Evolutionary conservation across 805 yeast genomes (phyloP), one percentile per base, ranked within the genome.

Genomic region (Yamadazyma akitaensis): DNA sequence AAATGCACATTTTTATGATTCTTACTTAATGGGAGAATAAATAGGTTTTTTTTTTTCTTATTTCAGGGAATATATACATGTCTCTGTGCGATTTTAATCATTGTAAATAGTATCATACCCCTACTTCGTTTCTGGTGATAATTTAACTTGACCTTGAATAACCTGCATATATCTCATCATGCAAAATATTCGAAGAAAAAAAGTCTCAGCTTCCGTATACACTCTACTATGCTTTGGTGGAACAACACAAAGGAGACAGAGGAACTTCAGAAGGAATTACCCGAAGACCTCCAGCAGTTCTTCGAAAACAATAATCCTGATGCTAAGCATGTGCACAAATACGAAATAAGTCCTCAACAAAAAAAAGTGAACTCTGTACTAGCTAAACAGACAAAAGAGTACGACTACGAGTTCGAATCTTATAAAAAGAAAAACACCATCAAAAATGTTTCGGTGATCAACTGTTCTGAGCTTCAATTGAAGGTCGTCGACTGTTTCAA

Each of bases 391-490:
- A 43, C 59, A 28, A 51, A 55, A 5, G 42, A 43, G 5, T 64
- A 62, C 50, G 49, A 55, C 33, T 61, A 56, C 43, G 64, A 65
- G 16, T 59, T 67, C 34, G 71, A 61, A 6, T 44, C 51, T 4
- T 67, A 68, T 49, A 70, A 70, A 50, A 58, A 51, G 28, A 44
- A 55, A 18, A 63, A 67, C 43, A 55, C 52, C 17, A 48, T 53
- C 0, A 54, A 58, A 24, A 55, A 56, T 25, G 73, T 61, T 0
- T 51, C 67, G 1, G 44, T 56, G 21, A 57, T 70, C 39, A 72
- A 72, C 54, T 72, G 77, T 49, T 64, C 74, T 2, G 76, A 72
- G 51, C 48, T 72, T 10, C 72, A 68, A 44, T 56, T 64, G 25
- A 58, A 63, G 25, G 73, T 69, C 28, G 46, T 65, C 24, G 68